These are phyloP conservation scores for Vicia villosa DNA, from an alignment of 306 rosid species.

Conservation along the genomic window DNA sequence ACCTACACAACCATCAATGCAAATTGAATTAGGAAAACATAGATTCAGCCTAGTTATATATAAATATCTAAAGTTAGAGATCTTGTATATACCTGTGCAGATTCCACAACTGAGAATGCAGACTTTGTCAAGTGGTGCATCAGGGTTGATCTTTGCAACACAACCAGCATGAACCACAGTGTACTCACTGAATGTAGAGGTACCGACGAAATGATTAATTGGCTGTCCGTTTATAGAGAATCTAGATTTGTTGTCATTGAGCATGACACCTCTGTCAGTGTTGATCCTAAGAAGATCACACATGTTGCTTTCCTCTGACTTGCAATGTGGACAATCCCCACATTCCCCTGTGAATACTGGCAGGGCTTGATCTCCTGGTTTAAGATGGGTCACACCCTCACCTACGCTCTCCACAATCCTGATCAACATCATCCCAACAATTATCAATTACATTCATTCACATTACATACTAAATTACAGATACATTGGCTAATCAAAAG, in stretches of 20 bases:
- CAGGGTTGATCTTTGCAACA: slow-evolving; percentile 80
- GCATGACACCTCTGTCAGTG: slow-evolving; percentile 81
- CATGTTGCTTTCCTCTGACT: slow-evolving; percentile 93
- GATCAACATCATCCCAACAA: slow-evolving; percentile 22
- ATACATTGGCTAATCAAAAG: no score
- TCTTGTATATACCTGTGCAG: slow-evolving; percentile 61
- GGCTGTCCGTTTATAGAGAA: slow-evolving; percentile 81
- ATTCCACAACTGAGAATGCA: slow-evolving; percentile 91
- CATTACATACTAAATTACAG: not conserved
- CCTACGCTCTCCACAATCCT: slow-evolving; percentile 84
- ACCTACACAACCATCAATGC: slow-evolving; percentile 45
- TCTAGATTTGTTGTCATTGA: slow-evolving; percentile 60
- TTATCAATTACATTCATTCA: not conserved
- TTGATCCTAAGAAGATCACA: slow-evolving; percentile 88
- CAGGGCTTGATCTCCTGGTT: slow-evolving; percentile 88
- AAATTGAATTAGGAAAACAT: not conserved
- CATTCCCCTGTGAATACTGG: slow-evolving; percentile 95
- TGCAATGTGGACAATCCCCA: slow-evolving; percentile 78
- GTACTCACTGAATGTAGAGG: slow-evolving; percentile 89
- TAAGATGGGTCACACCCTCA: slow-evolving; percentile 77
- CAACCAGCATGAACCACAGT: slow-evolving; percentile 81
- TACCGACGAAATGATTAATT: slow-evolving; percentile 77
- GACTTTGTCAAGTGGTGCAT: slow-evolving; percentile 91
- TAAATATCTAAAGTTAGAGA: not conserved
- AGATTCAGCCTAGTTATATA: not conserved